Percentiles rank a stretch among this genome's conserved stretches.
Evolutionary conservation across 2,329 filamentous ascomycete genomes (phyloP).

Genomic region (Raffaelea arxii): DNA sequence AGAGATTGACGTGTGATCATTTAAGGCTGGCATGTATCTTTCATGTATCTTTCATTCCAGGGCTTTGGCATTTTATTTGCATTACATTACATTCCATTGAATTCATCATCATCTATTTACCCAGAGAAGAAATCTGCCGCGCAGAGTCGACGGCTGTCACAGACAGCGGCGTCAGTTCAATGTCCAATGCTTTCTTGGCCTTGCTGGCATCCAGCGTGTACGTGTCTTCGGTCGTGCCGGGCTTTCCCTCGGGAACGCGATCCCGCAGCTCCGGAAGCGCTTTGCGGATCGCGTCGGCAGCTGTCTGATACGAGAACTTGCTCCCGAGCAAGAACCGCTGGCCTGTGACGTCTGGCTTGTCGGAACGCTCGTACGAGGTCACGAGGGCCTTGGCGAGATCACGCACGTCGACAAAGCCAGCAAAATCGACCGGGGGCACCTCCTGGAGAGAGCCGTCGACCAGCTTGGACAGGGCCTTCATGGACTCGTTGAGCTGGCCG

Average conservation of each 20-base stretch:
- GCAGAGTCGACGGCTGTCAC: conserved; percentile 11
- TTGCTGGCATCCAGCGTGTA: conserved; percentile 13
- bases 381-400: conserved; percentile 5
- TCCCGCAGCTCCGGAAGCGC: conserved; percentile 8
- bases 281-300: conserved; percentile 11
- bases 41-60: no score
- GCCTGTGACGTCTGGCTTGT: conserved; percentile 1
- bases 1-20: no score
- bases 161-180: conserved; percentile 11
- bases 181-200: conserved; percentile 9
- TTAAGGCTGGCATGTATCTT: no score
- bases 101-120: no score
- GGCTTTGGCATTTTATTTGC: no score
- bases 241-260: conserved; percentile 8
- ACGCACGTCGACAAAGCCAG: conserved; percentile 8
- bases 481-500: conserved; percentile 8
- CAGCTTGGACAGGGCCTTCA: conserved; percentile 3
- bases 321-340: conserved; percentile 14
- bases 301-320: conserved; percentile 15
- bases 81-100: no score
- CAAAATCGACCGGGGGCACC: conserved; percentile 6
- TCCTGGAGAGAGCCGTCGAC: conserved; percentile 3
- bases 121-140: conserved; percentile 8
- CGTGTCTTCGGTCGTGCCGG: background rate
- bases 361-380: background rate